phyloP scores from a whole-genome alignment of 495 filamentous ascomycete genomes.

The Aspergillus indologenus region DNA sequence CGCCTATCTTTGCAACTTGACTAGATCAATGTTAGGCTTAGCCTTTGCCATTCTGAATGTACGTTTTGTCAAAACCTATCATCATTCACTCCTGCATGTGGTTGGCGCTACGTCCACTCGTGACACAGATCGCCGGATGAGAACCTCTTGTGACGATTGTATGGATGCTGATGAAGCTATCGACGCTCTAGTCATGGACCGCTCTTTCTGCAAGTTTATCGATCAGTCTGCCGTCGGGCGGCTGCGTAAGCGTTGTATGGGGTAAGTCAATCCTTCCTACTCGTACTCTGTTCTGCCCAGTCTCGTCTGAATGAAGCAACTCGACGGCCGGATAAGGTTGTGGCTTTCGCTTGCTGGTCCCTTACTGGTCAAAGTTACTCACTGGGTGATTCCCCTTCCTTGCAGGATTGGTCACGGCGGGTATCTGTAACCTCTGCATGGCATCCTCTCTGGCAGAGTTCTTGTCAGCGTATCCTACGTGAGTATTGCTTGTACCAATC shows the following conservation, averaged over 20 bases:
- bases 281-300: too few species aligned
- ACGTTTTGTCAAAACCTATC: conserved; percentile 15
- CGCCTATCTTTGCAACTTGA: neutral
- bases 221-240: conserved; percentile 48
- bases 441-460: conserved; percentile 72
- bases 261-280: conserved; percentile 26
- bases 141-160: neutral
- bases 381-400: neutral
- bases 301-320: too few species aligned
- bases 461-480: conserved; percentile 69
- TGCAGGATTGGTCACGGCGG: conserved; percentile 62
- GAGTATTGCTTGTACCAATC: conserved; percentile 16
- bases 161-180: conserved; percentile 9
- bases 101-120: neutral
- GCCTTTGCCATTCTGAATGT: conserved; percentile 54
- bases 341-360: neutral
- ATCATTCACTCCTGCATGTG: neutral
- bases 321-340: too few species aligned
- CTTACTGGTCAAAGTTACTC: neutral
- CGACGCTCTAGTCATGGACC: conserved; percentile 45
- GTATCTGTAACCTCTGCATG: conserved; percentile 69
- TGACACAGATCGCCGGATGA: neutral
- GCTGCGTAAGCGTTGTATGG: conserved; percentile 48
- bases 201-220: conserved; percentile 49
- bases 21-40: conserved; percentile 50